phyloP scores from a whole-genome alignment of 1,139 yeast species.

The Meyerozyma athensensis region DNA sequence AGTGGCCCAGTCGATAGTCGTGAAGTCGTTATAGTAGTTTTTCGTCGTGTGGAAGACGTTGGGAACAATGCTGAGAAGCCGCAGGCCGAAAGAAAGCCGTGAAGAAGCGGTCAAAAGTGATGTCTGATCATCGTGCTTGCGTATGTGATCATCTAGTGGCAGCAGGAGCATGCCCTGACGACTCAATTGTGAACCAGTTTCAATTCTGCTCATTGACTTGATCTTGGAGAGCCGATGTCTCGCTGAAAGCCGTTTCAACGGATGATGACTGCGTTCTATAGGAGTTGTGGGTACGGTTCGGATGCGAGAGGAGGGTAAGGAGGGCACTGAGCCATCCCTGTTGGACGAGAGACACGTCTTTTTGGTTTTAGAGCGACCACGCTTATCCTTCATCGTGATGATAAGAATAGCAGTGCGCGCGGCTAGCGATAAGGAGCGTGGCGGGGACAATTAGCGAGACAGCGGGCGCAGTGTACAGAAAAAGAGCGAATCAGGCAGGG shows the following conservation, averaged over 20 bases:
- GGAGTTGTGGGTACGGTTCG: constrained; percentile 3
- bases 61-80: constrained; percentile 16
- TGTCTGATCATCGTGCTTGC: constrained; percentile 1
- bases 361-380: constrained; percentile 2
- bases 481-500: too few relatives aligned
- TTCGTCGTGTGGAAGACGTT: constrained; percentile 19
- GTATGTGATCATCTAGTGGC: not conserved
- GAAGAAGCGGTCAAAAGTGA: not conserved
- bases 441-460: not conserved
- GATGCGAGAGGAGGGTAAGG: not conserved
- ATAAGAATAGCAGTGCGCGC: not conserved
- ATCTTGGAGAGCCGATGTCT: not conserved
- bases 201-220: constrained; percentile 2
- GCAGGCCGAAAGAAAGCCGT: constrained; percentile 14
- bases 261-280: not conserved
- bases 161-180: not conserved
- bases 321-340: constrained; percentile 1
- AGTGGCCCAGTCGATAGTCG: constrained; percentile 66
- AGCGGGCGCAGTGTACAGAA: too few relatives aligned
- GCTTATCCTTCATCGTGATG: constrained; percentile 1
- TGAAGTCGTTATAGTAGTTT: constrained; percentile 55
- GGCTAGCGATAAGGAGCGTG: not conserved
- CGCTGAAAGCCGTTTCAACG: not conserved
- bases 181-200: not conserved
- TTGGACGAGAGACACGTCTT: constrained; percentile 2